phyloP scores from a whole-genome alignment of 2,329 filamentous ascomycete species.

The Fusarium bulbicola region DNA sequence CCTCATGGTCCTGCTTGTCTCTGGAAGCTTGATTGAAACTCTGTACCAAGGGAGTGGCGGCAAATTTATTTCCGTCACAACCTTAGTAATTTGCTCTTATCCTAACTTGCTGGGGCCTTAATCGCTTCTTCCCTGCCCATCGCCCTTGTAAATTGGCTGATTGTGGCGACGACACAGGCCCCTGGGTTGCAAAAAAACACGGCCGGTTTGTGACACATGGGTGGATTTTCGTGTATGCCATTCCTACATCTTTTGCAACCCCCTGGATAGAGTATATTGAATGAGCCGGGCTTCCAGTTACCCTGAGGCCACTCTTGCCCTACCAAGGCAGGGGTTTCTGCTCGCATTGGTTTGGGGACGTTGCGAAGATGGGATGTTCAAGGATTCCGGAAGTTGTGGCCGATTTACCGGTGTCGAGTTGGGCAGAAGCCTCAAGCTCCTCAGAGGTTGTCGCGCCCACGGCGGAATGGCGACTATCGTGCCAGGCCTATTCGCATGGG shows the following conservation, averaged over 20 bases:
- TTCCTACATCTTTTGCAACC: not conserved
- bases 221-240: not conserved
- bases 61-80: not conserved
- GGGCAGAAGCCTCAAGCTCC: not conserved
- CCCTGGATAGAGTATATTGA: not conserved
- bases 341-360: not conserved
- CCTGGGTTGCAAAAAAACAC: not conserved
- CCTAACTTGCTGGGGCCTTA: not conserved
- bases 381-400: not conserved
- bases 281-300: not conserved
- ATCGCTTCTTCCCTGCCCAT: not conserved
- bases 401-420: not conserved
- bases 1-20: not conserved
- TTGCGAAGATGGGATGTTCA: not conserved
- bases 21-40: not conserved
- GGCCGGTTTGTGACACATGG: not conserved
- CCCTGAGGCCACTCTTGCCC: not conserved
- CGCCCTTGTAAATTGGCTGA: slow-evolving; percentile 10
- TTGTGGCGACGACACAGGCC: not conserved
- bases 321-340: not conserved
- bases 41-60: not conserved
- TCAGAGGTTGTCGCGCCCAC: not conserved
- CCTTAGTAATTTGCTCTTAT: not conserved
- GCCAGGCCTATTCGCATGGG: not conserved
- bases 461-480: not conserved